phyloP scores from a whole-genome alignment of 2,329 filamentous ascomycete genomes.

The Parastagonospora nodorum region DNA sequence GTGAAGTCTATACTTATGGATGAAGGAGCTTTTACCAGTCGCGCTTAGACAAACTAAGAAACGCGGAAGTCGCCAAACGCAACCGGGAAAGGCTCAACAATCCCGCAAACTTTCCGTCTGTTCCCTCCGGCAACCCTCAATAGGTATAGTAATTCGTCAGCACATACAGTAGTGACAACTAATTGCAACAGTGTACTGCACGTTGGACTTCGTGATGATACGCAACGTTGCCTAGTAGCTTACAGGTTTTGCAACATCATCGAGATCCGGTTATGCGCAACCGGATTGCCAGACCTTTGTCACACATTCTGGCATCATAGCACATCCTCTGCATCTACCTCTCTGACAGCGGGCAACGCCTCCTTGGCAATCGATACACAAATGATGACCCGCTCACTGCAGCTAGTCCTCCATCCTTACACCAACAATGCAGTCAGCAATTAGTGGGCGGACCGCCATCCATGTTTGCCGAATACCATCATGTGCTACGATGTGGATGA shows the following conservation, averaged over 20 bases:
- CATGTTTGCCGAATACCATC: constrained; percentile 20
- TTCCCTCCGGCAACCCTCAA: constrained; percentile 65
- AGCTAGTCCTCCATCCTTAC: constrained; percentile 26
- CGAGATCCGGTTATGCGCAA: too few species aligned
- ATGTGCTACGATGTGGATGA: constrained; percentile 19
- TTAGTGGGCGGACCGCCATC: constrained; percentile 28
- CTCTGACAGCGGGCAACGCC: constrained; percentile 11
- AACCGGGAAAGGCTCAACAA: constrained; percentile 81
- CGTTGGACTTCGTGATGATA: too few species aligned
- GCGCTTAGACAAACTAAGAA: constrained; percentile 76
- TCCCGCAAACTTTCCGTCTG: constrained; percentile 81
- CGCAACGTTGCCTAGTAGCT: too few species aligned
- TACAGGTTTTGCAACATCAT: too few species aligned
- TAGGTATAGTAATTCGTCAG: neutral
- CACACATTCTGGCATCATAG: too few species aligned
- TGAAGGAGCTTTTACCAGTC: constrained; percentile 82
- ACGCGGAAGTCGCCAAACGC: constrained; percentile 77
- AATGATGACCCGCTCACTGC: constrained; percentile 23
- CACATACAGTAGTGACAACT: neutral
- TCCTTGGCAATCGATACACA: constrained; percentile 18
- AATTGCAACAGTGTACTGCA: too few species aligned
- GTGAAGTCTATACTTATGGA: neutral
- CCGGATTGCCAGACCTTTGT: too few species aligned
- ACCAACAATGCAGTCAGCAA: constrained; percentile 40
- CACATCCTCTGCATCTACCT: neutral